Percentiles rank a stretch among this genome's conserved stretches.
Evolutionary conservation across 768 basidiomycete species (phyloP).

Genomic region (Vararia minispora): DNA sequence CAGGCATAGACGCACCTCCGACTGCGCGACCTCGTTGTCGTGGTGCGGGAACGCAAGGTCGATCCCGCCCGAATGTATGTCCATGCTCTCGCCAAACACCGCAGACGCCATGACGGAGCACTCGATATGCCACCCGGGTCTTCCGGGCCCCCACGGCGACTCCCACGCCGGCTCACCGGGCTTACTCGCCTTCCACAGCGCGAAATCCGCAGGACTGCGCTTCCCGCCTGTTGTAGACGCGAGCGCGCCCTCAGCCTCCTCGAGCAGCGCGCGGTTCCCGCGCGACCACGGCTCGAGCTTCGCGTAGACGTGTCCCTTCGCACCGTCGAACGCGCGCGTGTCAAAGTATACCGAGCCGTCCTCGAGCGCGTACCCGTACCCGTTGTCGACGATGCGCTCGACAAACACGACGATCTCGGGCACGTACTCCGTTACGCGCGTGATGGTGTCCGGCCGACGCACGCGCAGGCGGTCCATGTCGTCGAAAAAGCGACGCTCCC

Average conservation of each 20-base stretch:
- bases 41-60: slow-evolving; percentile 99
- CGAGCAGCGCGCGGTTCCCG: slow-evolving; percentile 80
- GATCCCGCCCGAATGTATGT: slow-evolving; percentile 95
- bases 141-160: slow-evolving; percentile 91
- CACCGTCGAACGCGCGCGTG: slow-evolving; percentile 68
- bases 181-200: slow-evolving; percentile 95
- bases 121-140: slow-evolving; percentile 99
- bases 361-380: slow-evolving; percentile 66
- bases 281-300: slow-evolving; percentile 96
- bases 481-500: slow-evolving; percentile 84
- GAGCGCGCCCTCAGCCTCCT: slow-evolving; percentile 81
- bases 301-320: slow-evolving; percentile 74
- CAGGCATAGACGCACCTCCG: slow-evolving; percentile 48
- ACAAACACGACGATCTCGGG: slow-evolving; percentile 91
- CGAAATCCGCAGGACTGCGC: slow-evolving; percentile 86
- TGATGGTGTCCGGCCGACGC: slow-evolving; percentile 80
- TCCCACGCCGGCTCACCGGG: slow-evolving; percentile 95
- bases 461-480: slow-evolving; percentile 89
- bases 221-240: slow-evolving; percentile 48
- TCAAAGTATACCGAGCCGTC: slow-evolving; percentile 90
- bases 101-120: slow-evolving; percentile 98
- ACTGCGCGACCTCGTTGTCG: slow-evolving; percentile 97
- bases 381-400: slow-evolving; percentile 73
- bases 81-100: slow-evolving; percentile 82
- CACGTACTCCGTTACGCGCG: slow-evolving; percentile 94